Evolutionary conservation across 768 basidiomycete genomes (phyloP), one percentile per base, ranked within the genome.

Genomic region (Porpolomopsis calyptriformis): DNA sequence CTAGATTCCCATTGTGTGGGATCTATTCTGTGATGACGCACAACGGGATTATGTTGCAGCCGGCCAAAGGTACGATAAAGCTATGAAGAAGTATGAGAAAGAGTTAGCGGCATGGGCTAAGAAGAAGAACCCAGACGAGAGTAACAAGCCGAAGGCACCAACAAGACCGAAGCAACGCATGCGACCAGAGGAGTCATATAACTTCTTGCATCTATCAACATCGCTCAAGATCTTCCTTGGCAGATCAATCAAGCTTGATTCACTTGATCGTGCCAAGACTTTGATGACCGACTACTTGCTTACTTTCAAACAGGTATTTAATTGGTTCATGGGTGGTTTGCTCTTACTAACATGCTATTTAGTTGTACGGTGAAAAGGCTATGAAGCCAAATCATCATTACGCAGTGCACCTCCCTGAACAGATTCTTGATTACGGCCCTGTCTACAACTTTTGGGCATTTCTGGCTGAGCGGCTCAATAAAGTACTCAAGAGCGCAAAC

Each of bases 341-440:
- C n/a, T n/a, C n/a, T n/a, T n/a, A n/a, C n/a, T n/a, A n/a, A n/a
- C n/a, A n/a, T n/a, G n/a, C n/a, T n/a, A n/a, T n/a, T n/a, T n/a
- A 62, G 61, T 24, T 62, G 0, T 64, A 64, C 48, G 59, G 59
- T 2, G 33, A 16, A 1, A 42, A 41, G 0, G 29, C 45, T 2
- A 58, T 63, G 54, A 62, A 57, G 37, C 62, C 60, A 4, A 64
- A 62, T 18, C 56, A 58, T 36, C 63, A 64, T 40, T 63, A 52
- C 52, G 43, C 54, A n/a, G 52, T 55, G 2, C 62, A 64, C 45
- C 36, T 57, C 4, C 43, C 49, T 2, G 49, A 50, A 4, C 59
- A 62, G 38, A 50, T 64, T 5, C 41, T 24, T 0, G 55, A 55
- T 16, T 61, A 49, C 27, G 60, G 58, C 0, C 58, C 62, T 2